Evolutionary conservation across 768 basidiomycete genomes (phyloP).

Genomic region (Termitomyces sp.): DNA sequence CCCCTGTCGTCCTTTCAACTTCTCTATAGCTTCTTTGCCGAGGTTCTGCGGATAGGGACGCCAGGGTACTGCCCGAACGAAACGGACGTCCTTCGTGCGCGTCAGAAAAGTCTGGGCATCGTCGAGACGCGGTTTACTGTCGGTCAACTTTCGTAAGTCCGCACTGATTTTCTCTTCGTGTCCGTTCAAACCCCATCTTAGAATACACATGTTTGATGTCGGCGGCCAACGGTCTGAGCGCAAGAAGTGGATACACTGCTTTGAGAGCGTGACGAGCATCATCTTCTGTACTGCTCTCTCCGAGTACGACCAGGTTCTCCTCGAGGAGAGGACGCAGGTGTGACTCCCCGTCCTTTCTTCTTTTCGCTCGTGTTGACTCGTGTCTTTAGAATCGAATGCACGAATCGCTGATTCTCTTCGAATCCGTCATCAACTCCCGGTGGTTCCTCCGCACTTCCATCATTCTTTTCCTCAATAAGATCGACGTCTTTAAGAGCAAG

Average conservation of each 20-base stretch:
- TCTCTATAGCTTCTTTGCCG: conserved; percentile 68
- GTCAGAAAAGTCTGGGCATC: conserved; percentile 87
- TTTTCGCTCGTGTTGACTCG: not conserved
- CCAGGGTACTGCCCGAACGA: conserved; percentile 82
- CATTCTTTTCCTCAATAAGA: conserved; percentile 91
- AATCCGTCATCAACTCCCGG: conserved; percentile 79
- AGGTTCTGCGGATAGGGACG: conserved; percentile 78
- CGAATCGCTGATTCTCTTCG: conserved; percentile 87
- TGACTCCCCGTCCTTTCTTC: conserved; percentile 25
- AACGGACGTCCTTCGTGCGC: conserved; percentile 82
- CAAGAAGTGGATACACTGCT: conserved; percentile 75
- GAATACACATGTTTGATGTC: conserved; percentile 72
- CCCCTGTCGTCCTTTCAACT: not conserved
- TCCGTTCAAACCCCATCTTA: conserved; percentile 18
- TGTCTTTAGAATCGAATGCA: conserved; percentile 81
- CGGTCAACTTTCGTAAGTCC: conserved; percentile 56
- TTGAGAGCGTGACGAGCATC: conserved; percentile 35
- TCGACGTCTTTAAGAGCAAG: conserved; percentile 89
- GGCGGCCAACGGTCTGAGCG: conserved; percentile 77
- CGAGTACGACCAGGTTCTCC: conserved; percentile 71
- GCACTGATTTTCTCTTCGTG: not conserved
- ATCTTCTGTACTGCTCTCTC: conserved; percentile 64
- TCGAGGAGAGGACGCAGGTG: conserved; percentile 66
- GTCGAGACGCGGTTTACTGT: conserved; percentile 80
- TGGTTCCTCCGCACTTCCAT: conserved; percentile 93